Base-by-base conservation (phyloP, 345 rosid genomes). In the Aethionema arabicum region DNA sequence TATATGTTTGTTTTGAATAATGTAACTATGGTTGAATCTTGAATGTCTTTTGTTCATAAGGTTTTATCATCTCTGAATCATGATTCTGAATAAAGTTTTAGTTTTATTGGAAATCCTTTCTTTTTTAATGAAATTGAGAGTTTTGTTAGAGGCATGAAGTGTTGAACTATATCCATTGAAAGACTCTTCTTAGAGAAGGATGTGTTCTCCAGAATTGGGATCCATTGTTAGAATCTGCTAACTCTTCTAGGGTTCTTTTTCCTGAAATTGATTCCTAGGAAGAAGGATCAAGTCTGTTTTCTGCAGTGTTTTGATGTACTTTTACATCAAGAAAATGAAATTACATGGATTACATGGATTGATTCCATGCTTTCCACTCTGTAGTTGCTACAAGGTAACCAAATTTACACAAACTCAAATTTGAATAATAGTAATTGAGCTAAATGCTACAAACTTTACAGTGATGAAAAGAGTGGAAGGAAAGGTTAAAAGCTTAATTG, bases 1-100 rank as follows among this genome's bases (percentile, higher is more conserved):
- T 21, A 21, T 21, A 1, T 21, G 27, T 6, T 44, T 44, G 14
- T 54, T 7, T 48, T 67, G 59, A 67, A 49, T 58, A 67, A 67
- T 12, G 27, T 50, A 32, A 66, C 12, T 4, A 4, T 58, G n/a
- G 32, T 58, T 32, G 38, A 4, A 31, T 31, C 8, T 35, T 44
- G 15, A 4, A 35, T 15, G 46, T 27, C 30, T 12, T 13, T 12
- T 29, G 38, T 36, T 55, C 11, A 12, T 43, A 31, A 13, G 13
- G 37, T 8, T n/a, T 21, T 21, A 21, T 21, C 13, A 10, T 43
- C 15, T 43, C 6, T 59, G 1, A 43, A 5, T 33, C 29, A 16
- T 63, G 59, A 6, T 14, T 2, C n/a, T 45, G 8, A 5, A 27
- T 8, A 8, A 14, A 9, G 62, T 46, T 10, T 46, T 8, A 35